Conservation (phyloP, 306 rosid genomes). For the Quillaja saponaria region DNA sequence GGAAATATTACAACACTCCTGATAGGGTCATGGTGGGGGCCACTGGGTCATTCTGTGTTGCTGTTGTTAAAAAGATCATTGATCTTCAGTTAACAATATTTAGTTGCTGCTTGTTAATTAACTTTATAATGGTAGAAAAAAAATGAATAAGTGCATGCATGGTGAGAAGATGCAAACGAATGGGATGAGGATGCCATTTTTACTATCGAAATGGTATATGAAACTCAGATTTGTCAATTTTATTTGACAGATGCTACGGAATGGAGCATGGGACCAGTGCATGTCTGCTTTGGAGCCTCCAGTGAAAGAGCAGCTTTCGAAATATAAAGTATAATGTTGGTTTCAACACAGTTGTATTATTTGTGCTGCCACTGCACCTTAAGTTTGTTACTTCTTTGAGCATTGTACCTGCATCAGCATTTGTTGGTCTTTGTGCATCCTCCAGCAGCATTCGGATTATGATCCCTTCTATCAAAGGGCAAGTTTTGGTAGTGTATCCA, state of each 20-base stretch:
- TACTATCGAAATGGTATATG: too few relatives aligned
- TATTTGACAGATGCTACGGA: constrained; percentile 75
- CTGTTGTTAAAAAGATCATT: neutral
- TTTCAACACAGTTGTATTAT: constrained; percentile 5
- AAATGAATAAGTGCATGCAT: neutral
- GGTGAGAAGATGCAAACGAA: constrained; percentile 24
- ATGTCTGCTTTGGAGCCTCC: constrained; percentile 92
- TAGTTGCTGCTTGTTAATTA: constrained; percentile 12
- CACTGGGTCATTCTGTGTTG: neutral
- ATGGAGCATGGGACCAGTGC: constrained; percentile 99
- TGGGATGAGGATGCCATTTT: neutral
- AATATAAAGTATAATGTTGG: constrained; percentile 67
- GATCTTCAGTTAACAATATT: neutral
- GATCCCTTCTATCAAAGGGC: constrained; percentile 40
- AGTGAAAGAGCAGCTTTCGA: constrained; percentile 81
- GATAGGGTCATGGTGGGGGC: constrained; percentile 1
- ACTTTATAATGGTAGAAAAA: too few relatives aligned
- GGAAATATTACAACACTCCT: constrained; percentile 1
- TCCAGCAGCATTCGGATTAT: constrained; percentile 35
- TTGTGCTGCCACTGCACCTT: constrained; percentile 19
- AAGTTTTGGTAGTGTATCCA: constrained; percentile 40
- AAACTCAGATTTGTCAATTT: constrained; percentile 9
- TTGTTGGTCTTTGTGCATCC: constrained; percentile 44
- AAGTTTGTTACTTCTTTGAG: constrained; percentile 35
- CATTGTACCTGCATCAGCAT: constrained; percentile 45